A percentile compares a stretch with the other conserved stretches of the same genome.
Evolutionary conservation across 257 asterid species (phyloP).

Genomic region (Capsicum baccatum): DNA sequence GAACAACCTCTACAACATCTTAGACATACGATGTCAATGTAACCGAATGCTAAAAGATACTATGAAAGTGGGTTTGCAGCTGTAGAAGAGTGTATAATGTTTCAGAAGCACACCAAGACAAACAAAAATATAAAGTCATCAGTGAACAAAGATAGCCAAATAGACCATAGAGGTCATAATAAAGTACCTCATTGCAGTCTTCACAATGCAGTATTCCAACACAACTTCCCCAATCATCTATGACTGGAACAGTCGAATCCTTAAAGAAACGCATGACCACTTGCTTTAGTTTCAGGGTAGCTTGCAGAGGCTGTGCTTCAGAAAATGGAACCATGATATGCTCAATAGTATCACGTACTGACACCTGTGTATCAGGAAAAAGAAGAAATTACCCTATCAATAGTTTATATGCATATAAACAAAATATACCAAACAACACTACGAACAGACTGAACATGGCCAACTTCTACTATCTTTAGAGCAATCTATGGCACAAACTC

Average conservation of each 20-base stretch:
- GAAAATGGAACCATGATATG: conserved; percentile 60
- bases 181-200: conserved; percentile 61
- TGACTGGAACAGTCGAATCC: conserved; percentile 59
- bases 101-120: conserved; percentile 13
- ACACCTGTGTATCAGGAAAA: conserved; percentile 49
- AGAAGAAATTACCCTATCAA: conserved; percentile 27
- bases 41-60: not conserved
- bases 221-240: conserved; percentile 77
- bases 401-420: conserved; percentile 21
- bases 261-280: conserved; percentile 61
- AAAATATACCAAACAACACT: not conserved
- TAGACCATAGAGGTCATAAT: conserved; percentile 7
- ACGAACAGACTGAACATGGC: not conserved
- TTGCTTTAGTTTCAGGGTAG: conserved; percentile 55
- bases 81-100: conserved; percentile 21
- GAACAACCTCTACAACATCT: conserved; percentile 14
- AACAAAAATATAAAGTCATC: conserved; percentile 11
- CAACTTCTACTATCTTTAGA: not conserved
- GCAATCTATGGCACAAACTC: not conserved
- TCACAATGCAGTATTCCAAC: conserved; percentile 73
- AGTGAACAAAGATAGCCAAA: conserved; percentile 23
- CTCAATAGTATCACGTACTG: conserved; percentile 59
- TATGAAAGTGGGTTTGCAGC: not conserved
- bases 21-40: not conserved
- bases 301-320: conserved; percentile 64